Conservation (phyloP, 2,329 filamentous ascomycete species). For the Emmonsiellopsis sp. region DNA sequence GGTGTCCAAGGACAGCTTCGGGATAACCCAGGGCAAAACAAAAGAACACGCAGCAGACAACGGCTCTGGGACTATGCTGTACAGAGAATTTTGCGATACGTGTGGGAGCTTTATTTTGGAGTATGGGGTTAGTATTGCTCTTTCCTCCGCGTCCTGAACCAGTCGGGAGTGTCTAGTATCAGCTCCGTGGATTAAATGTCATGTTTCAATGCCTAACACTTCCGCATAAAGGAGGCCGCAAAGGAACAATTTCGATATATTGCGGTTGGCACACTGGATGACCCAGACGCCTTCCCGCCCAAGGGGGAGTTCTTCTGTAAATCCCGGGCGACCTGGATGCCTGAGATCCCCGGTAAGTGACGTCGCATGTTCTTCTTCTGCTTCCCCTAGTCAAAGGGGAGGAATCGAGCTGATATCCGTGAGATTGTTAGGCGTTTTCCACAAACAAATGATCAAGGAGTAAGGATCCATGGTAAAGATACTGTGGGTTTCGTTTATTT, state of each 20-base stretch:
- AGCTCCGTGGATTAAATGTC: no score
- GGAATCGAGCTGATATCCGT: neutral
- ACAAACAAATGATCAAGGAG: slow-evolving; percentile 38
- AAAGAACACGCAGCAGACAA: slow-evolving; percentile 42
- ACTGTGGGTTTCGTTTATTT: neutral
- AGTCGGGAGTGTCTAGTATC: no score
- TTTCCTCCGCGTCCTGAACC: neutral
- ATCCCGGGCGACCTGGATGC: slow-evolving; percentile 41
- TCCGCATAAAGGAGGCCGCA: slow-evolving; percentile 17
- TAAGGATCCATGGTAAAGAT: slow-evolving; percentile 12
- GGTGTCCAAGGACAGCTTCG: slow-evolving; percentile 36
- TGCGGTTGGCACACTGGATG: slow-evolving; percentile 42
- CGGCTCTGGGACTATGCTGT: slow-evolving; percentile 37
- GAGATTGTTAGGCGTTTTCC: slow-evolving; percentile 30
- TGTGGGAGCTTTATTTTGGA: slow-evolving; percentile 45
- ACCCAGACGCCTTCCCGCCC: slow-evolving; percentile 39
- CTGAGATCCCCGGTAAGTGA: slow-evolving; percentile 36
- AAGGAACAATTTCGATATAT: slow-evolving; percentile 33
- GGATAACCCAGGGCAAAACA: slow-evolving; percentile 29
- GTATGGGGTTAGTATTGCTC: slow-evolving; percentile 34
- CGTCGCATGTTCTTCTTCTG: neutral
- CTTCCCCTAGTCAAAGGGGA: neutral
- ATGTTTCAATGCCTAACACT: neutral
- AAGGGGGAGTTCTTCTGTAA: slow-evolving; percentile 50
- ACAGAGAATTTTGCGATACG: slow-evolving; percentile 44